Conservation (phyloP, 139 green algal genomes). For the Yamagishiella unicocca region DNA sequence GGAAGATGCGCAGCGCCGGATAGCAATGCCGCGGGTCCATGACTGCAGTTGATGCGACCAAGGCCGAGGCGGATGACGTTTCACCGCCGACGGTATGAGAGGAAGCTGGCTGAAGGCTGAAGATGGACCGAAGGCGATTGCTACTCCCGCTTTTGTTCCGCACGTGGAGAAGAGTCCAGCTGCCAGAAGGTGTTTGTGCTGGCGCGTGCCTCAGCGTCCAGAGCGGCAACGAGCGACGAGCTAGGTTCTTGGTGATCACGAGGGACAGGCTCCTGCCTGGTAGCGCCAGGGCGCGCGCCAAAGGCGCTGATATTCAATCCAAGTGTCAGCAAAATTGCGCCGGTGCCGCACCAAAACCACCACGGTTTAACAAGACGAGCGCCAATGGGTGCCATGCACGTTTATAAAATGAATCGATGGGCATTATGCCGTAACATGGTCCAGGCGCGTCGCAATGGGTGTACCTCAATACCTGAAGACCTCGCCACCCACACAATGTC, state of each 20-base stretch:
- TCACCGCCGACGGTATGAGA: background rate
- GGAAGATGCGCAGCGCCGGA: constrained; percentile 26
- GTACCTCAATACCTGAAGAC: too few species aligned
- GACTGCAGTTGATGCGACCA: background rate
- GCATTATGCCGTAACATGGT: too few species aligned
- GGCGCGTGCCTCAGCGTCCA: background rate
- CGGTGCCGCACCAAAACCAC: background rate
- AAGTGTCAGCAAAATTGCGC: background rate
- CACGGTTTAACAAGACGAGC: too few species aligned
- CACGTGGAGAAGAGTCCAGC: background rate
- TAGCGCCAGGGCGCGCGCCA: constrained; percentile 7
- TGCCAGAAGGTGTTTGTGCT: background rate
- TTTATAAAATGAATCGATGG: too few species aligned
- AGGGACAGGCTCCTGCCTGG: background rate
- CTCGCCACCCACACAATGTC: too few species aligned
- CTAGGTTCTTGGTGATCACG: constrained; percentile 23
- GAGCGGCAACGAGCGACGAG: background rate
- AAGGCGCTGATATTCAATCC: background rate
- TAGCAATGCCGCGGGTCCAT: constrained; percentile 20
- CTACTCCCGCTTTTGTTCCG: background rate
- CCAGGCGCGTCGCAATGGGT: too few species aligned
- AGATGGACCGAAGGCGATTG: background rate
- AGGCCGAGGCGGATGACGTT: too few species aligned
- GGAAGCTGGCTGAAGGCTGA: background rate
- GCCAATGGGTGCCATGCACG: too few species aligned